These are phyloP conservation scores for Aspergillaceae sp. DNA, from an alignment of 2,329 filamentous ascomycete genomes.

Conservation along the genomic window DNA sequence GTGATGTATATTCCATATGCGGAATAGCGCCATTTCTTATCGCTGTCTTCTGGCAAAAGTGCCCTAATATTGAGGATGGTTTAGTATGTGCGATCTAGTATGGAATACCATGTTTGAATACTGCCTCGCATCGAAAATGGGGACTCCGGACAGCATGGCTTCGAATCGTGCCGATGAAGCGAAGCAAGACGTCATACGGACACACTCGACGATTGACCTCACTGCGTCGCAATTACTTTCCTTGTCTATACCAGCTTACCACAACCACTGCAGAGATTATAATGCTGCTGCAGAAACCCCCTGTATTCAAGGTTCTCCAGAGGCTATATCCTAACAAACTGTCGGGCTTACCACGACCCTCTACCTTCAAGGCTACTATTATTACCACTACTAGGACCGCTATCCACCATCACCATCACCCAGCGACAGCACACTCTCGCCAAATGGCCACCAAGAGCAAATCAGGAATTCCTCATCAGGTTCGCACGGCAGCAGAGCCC, in stretches of 20 bases:
- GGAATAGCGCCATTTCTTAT: no score
- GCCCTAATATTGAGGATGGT: no score
- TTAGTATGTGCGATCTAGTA: no score
- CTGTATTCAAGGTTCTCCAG: neutral
- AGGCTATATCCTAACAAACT: neutral
- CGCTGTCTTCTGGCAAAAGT: no score
- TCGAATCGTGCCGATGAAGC: no score
- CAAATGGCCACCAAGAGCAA: slow-evolving; percentile 25
- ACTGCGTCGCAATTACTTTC: neutral
- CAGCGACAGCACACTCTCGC: neutral
- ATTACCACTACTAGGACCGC: neutral
- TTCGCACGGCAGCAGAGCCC: slow-evolving; percentile 66
- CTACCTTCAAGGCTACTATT: no score
- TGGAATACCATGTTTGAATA: no score
- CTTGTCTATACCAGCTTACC: neutral
- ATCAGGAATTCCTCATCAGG: slow-evolving; percentile 48
- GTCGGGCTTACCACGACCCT: slow-evolving; percentile 1
- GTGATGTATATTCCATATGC: no score
- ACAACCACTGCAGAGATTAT: neutral
- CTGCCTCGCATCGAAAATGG: no score
- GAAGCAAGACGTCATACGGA: neutral
- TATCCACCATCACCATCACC: neutral
- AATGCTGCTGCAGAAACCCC: neutral
- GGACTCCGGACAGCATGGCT: no score
- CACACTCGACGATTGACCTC: neutral